Evolutionary conservation across 2,329 filamentous ascomycete species (phyloP), one percentile per base, ranked within the genome.

Genomic region (Decorospora gaudefroyi): DNA sequence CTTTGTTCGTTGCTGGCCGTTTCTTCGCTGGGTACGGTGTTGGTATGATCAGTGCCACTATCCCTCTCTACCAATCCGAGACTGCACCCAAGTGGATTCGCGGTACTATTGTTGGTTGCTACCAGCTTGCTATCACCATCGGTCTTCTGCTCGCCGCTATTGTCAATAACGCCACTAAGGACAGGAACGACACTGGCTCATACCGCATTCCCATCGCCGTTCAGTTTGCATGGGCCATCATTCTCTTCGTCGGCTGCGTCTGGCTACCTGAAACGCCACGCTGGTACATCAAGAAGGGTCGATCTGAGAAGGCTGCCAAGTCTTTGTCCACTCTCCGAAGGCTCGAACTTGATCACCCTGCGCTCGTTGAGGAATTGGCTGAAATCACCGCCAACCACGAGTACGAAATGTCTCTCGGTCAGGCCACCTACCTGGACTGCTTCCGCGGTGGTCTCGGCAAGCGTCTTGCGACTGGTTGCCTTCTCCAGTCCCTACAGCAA

Each of bases 231-330:
- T 90, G 87, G 79, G 86, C 86, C 10, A 76, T 86, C 41, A 79
- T 90, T 38, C 75, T 91, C 21, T 79, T 84, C 15, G 68, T 79
- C 15, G 87, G 67, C 12, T 70, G 61, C 32, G 70, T 86, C 28
- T 72, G 89, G 39, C 75, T 92, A 4, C 88, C 88, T 6, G 88
- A 92, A 71, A 91, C 88, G 0, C 88, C 88, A 15, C 84, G 88
- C 28, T 90, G 74, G 70, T 74, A 84, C 16, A 82, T 90, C 70
- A 87, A 84, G 71, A 74, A 75, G 37, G 79, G 78, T 29, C 74
- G 78, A 17, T 80, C 82, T 39, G 80, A 85, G 22, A 78, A 77
- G 32, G 88, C 88, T 11, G 84, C 85, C 13, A 74, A 82, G 35
- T 72, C 85, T 4, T 77, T 90, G 1, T 74, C 78, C 32, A 76